phyloP scores from a whole-genome alignment of 2,329 filamentous ascomycete species.

The Pseudogymnoascus destructans region DNA sequence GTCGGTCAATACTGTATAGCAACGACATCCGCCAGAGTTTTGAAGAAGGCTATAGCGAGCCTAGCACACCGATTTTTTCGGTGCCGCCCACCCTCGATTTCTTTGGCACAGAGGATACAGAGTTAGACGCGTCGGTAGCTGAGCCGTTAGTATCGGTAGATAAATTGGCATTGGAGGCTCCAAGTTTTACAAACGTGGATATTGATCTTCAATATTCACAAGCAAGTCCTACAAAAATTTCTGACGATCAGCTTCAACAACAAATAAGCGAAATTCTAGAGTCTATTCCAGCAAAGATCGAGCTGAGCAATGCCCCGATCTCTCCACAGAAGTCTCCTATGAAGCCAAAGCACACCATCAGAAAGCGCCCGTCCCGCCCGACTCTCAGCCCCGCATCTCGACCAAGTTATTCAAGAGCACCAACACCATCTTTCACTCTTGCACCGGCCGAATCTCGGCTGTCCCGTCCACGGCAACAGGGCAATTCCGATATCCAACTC shows the following conservation, averaged over 20 bases:
- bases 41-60: not conserved
- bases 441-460: constrained; percentile 43
- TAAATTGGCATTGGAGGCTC: constrained; percentile 16
- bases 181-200: constrained; percentile 19
- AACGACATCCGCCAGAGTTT: not conserved
- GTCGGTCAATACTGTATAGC: not conserved
- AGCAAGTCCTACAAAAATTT: constrained; percentile 18
- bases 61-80: not conserved
- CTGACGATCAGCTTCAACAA: constrained; percentile 58
- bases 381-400: constrained; percentile 22
- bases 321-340: constrained; percentile 17
- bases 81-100: not conserved
- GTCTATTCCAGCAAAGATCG: constrained; percentile 67
- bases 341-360: not conserved
- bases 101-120: not conserved
- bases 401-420: constrained; percentile 32
- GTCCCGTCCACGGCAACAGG: constrained; percentile 34
- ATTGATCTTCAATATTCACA: constrained; percentile 15
- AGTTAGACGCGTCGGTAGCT: not conserved
- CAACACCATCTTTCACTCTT: constrained; percentile 55
- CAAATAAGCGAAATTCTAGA: constrained; percentile 70
- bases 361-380: constrained; percentile 19
- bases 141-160: not conserved
- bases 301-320: constrained; percentile 27
- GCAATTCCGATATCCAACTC: constrained; percentile 67